These are phyloP conservation scores for Takashimella tepidaria DNA, from an alignment of 1,284 basidiomycete species.

Conservation along the genomic window DNA sequence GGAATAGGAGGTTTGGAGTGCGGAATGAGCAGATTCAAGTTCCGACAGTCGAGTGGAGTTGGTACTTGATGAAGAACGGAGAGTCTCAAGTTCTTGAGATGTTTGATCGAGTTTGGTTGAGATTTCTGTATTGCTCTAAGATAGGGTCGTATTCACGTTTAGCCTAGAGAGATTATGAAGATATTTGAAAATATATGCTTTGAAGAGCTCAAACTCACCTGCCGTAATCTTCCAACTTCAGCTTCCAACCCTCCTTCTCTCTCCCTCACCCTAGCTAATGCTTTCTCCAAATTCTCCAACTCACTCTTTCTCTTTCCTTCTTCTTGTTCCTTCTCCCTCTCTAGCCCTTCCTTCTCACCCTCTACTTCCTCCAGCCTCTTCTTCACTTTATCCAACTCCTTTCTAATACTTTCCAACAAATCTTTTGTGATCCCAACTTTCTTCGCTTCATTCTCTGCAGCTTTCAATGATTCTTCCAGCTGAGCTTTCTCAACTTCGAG, in stretches of 20 bases:
- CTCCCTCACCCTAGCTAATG: slow-evolving; percentile 38
- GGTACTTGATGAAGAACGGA: slow-evolving; percentile 8
- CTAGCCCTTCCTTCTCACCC: slow-evolving; percentile 9
- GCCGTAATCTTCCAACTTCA: slow-evolving; percentile 41
- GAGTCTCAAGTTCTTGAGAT: slow-evolving; percentile 17
- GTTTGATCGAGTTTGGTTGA: slow-evolving; percentile 8
- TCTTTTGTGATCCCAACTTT: slow-evolving; percentile 13
- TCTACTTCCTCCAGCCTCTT: slow-evolving; percentile 6
- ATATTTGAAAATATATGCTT: too few relatives aligned
- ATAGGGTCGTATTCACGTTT: too few relatives aligned
- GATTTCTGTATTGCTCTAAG: background rate
- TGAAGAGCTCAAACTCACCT: too few relatives aligned
- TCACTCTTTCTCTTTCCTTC: slow-evolving; percentile 13
- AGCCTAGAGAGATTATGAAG: too few relatives aligned
- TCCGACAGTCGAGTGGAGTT: slow-evolving; percentile 8
- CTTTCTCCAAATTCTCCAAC: slow-evolving; percentile 33
- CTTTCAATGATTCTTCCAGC: slow-evolving; percentile 14
- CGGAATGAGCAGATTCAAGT: slow-evolving; percentile 16
- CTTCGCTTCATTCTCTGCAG: slow-evolving; percentile 10
- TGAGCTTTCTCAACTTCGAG: slow-evolving; percentile 35
- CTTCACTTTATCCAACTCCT: slow-evolving; percentile 7
- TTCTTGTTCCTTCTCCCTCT: slow-evolving; percentile 10
- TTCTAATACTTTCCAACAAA: slow-evolving; percentile 10
- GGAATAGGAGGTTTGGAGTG: slow-evolving; percentile 16
- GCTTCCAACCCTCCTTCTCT: slow-evolving; percentile 43